These are phyloP conservation scores for Adenanthera pavonina DNA, from an alignment of 306 rosid species.

Conservation along the genomic window DNA sequence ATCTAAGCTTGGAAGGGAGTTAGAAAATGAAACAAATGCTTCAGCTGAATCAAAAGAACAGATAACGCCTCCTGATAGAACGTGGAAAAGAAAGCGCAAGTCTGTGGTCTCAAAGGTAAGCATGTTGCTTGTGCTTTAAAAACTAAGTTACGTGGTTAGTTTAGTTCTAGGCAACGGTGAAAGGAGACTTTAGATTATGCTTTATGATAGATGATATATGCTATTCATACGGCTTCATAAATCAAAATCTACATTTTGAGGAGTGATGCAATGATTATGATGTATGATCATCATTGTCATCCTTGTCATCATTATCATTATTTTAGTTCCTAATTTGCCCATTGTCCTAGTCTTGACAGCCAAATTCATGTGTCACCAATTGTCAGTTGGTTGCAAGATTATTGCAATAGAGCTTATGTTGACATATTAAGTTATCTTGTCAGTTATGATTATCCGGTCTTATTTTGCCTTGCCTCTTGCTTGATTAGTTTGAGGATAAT, in stretches of 20 bases:
- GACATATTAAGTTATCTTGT: background rate
- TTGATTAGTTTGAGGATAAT: slow-evolving; percentile 3
- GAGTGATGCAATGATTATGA: slow-evolving; percentile 2
- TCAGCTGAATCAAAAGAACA: slow-evolving; percentile 58
- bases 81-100: slow-evolving; percentile 69
- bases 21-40: slow-evolving; percentile 41
- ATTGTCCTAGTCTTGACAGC: slow-evolving; percentile 12
- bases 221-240: background rate
- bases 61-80: slow-evolving; percentile 46
- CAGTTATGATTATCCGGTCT: background rate
- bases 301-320: background rate
- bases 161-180: background rate
- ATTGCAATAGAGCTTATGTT: background rate
- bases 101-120: slow-evolving; percentile 55
- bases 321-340: background rate
- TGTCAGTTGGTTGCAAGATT: background rate
- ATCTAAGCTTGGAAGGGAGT: slow-evolving; percentile 69
- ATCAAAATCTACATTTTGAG: slow-evolving; percentile 9
- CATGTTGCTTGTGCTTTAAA: slow-evolving; percentile 3
- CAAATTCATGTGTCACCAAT: slow-evolving; percentile 11
- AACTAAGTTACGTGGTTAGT: slow-evolving; percentile 12
- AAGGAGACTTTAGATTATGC: background rate
- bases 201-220: background rate
- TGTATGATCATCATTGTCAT: background rate
- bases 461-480: background rate